Evolutionary conservation across 805 yeast genomes (phyloP).

Genomic region (Pichia sporocuriosa): DNA sequence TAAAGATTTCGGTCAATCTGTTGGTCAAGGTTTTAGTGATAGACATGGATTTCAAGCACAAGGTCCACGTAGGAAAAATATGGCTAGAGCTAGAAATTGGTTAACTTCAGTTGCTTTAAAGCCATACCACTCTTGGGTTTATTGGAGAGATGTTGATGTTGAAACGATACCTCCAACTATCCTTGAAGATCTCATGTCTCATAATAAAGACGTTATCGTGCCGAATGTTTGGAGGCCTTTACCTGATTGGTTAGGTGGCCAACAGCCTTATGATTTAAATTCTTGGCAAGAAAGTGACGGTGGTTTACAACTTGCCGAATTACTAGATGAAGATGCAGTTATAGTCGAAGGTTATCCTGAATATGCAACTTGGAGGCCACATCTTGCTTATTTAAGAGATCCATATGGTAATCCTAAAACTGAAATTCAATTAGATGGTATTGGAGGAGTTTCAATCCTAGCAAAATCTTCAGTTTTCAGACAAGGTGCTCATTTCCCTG

Average conservation of each 20-base stretch:
- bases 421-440: constrained; percentile 91
- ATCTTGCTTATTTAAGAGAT: constrained; percentile 87
- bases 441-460: constrained; percentile 93
- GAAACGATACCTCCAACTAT: constrained; percentile 81
- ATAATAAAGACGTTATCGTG: constrained; percentile 84
- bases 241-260: constrained; percentile 80
- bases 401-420: constrained; percentile 93
- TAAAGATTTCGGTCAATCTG: constrained; percentile 87
- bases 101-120: constrained; percentile 74
- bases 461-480: constrained; percentile 83
- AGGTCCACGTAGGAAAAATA: constrained; percentile 87
- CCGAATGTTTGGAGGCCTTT: constrained; percentile 92
- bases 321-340: constrained; percentile 86
- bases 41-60: constrained; percentile 95
- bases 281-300: constrained; percentile 86
- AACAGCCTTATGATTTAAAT: constrained; percentile 79
- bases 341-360: constrained; percentile 97
- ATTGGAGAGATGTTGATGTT: constrained; percentile 98
- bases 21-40: constrained; percentile 90
- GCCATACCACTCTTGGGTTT: constrained; percentile 93
- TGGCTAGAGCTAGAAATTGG: constrained; percentile 98
- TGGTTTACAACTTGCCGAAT: constrained; percentile 67
- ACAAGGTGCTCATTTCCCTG: constrained; percentile 91
- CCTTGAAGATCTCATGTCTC: constrained; percentile 88
- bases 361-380: constrained; percentile 97